Evolutionary conservation across 2,329 filamentous ascomycete genomes (phyloP).

Genomic region (Aspergillus sp.): DNA sequence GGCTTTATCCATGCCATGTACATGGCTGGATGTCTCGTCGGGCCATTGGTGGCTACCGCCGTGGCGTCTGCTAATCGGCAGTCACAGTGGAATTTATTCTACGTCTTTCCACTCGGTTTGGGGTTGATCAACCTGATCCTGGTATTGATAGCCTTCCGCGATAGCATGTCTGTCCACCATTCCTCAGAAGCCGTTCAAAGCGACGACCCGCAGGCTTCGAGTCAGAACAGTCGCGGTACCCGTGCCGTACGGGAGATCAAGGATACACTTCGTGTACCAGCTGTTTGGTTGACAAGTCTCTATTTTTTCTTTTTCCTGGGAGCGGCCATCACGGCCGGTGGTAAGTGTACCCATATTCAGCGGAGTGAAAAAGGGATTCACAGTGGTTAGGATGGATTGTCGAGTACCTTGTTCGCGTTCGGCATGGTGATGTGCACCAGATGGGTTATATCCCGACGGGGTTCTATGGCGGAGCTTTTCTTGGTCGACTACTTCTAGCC

Average conservation of each 20-base stretch:
- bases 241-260: slow-evolving; percentile 27
- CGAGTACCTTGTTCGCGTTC: slow-evolving; percentile 63
- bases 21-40: slow-evolving; percentile 56
- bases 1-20: slow-evolving; percentile 67
- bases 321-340: slow-evolving; percentile 53
- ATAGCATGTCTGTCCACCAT: slow-evolving; percentile 28
- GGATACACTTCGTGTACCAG: slow-evolving; percentile 22
- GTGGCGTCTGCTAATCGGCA: slow-evolving; percentile 47
- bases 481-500: slow-evolving; percentile 59
- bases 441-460: slow-evolving; percentile 66
- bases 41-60: slow-evolving; percentile 56
- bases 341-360: slow-evolving; percentile 21
- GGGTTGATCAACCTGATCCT: slow-evolving; percentile 54
- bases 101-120: slow-evolving; percentile 56
- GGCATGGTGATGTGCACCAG: slow-evolving; percentile 56
- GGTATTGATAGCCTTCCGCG: slow-evolving; percentile 53
- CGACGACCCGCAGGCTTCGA: background rate
- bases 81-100: slow-evolving; percentile 58
- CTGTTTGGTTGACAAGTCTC: slow-evolving; percentile 59
- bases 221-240: background rate
- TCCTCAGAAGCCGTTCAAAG: background rate
- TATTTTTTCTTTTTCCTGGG: slow-evolving; percentile 68
- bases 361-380: background rate
- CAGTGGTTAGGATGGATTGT: slow-evolving; percentile 59
- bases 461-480: slow-evolving; percentile 59